Base-by-base conservation (phyloP, 129 eudicot genomes). In the Escallonia rubra region DNA sequence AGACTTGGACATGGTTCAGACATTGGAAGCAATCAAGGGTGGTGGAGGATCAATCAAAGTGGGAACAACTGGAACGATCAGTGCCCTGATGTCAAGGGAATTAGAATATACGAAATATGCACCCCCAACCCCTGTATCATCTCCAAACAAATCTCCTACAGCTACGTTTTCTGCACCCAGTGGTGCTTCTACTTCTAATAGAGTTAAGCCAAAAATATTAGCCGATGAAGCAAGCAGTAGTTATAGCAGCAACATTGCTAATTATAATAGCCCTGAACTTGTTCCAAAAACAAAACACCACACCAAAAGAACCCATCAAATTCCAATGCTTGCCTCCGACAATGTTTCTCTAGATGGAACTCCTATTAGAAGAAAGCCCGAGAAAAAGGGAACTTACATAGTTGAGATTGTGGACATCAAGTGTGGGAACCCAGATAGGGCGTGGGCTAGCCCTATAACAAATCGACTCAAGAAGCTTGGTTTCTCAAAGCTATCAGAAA, bases 11-110 rank as follows among this genome's bases (percentile, higher is more conserved):
- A 90, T 87, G 96, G 96, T 76, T 69, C 84, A 71, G 48, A 81
- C 85, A 68, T 72, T 83, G 56, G 96, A 88, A 83, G 82, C 87
- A 45, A 86, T 88, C 70, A 88, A 68, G 70, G 95, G 98, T 45
- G 95, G 96, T 14, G 98, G 91, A 43, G 98, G 95, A 50, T 88
- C 96, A 15, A 76, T 92, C 66, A 83, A 82, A 84, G 87, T 92
- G 42, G 96, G 98, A 62, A 70, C 91, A 46, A 84, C 93, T 3
- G 97, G 97, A 39, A 91, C 84, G 61, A 91, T 91, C 42, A 81
- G 97, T 64, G 78, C 85, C 70, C 79, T 91, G 50, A 91, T 91
- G 93, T 82, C 90, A 41, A 72, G 86, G 57, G 97, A 91, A 73
- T 40, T 91, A 44, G 83, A 81, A 41, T 81, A 91, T 0, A 53